These are phyloP conservation scores for Brassica carinata DNA, from an alignment of 345 rosid species.

Conservation along the genomic window DNA sequence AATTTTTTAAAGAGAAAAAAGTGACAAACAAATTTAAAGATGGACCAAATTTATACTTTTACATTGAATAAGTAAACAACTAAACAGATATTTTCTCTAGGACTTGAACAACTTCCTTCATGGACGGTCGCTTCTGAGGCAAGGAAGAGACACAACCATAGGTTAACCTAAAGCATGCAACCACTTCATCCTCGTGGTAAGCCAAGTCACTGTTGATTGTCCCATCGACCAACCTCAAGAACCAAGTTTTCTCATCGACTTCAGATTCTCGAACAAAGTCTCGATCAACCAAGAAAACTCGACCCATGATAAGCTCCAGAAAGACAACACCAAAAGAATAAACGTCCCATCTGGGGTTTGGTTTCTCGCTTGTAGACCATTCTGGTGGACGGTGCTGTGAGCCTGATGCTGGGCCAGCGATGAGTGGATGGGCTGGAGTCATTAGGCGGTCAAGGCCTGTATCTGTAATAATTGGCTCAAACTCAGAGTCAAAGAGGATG, in stretches of 20 bases:
- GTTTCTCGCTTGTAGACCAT: constrained; percentile 55
- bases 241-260: constrained; percentile 52
- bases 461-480: constrained; percentile 72
- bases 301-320: constrained; percentile 77
- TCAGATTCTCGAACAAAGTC: constrained; percentile 57
- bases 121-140: constrained; percentile 81
- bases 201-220: constrained; percentile 60
- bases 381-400: constrained; percentile 72
- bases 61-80: not conserved
- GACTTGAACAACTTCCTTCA: constrained; percentile 75
- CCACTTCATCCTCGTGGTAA: constrained; percentile 50
- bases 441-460: constrained; percentile 66
- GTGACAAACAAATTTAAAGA: not conserved
- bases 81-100: constrained; percentile 54
- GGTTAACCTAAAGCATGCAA: constrained; percentile 66
- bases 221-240: constrained; percentile 60
- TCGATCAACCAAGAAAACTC: constrained; percentile 46
- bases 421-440: not conserved
- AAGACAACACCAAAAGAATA: constrained; percentile 72
- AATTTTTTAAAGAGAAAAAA: not conserved
- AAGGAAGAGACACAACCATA: constrained; percentile 64
- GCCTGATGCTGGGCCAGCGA: constrained; percentile 19
- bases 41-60: not conserved
- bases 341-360: constrained; percentile 81
- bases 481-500: constrained; percentile 62